Base-by-base conservation (phyloP, 768 basidiomycete species). In the Cyclocybe aegerita region DNA sequence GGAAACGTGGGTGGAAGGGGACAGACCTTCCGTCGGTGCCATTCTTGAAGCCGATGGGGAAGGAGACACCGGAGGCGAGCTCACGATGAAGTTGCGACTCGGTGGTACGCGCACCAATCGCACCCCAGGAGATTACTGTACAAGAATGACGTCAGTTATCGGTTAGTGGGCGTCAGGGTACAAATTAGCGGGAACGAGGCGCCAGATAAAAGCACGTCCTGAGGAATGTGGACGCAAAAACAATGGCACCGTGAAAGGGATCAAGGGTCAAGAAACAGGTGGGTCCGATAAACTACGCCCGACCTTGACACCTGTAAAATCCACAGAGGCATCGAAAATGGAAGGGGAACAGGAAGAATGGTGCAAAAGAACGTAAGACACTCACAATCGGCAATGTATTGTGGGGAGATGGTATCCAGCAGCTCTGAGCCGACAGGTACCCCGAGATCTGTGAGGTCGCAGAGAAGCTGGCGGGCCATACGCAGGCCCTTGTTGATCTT, bases 41-140 rank as follows among this genome's bases (percentile, higher is more conserved):
- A 66, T 99, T 99, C 72, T 99, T 99, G 85, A 99, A 99, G 7
- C 93, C 92, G 56, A 98, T 93, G 15, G 97, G 95, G 86, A 97
- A 98, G 45, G 95, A 97, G 17, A 91, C 87, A 63, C 95, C 96
- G 3, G 90, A 93, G 4, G 93, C 94, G 39, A 98, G 86, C 69
- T 98, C 97, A 51, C 97, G 86, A 64, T 98, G 97, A 7, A 99
- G 83, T 70, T 98, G 96, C 3, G 90, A 92, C 69, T 99, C 97
- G 34, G 97, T 99, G 1, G 97, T 98, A 46, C 97, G 81, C 1
- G 97, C 97, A 17, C 97, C 96, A 56, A 99, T 98, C 7, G 96
- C 93, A 37, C 93, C 93, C 93, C 93, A 96, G 47, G 87, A 88
- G 54, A 85, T 83, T 35, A 93, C 82, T 83, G 53, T 34, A 8